Percentiles rank a stretch among this genome's conserved stretches.
Conservation (phyloP, 345 rosid species). For the Citrus trifoliata region DNA sequence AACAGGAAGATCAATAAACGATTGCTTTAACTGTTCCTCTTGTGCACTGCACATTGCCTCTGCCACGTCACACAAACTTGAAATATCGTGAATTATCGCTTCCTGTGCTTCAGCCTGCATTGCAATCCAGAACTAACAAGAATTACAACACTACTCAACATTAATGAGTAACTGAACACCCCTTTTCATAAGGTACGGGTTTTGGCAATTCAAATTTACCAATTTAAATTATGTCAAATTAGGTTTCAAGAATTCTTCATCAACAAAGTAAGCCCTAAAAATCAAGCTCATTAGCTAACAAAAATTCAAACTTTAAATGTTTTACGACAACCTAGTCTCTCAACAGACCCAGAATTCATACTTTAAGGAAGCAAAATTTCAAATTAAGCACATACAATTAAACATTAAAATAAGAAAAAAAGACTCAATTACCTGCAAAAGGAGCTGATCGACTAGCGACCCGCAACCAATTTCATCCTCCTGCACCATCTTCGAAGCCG, state of each 20-base stretch:
- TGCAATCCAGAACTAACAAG: slow-evolving; percentile 20
- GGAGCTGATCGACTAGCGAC: slow-evolving; percentile 50
- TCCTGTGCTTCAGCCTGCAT: slow-evolving; percentile 77
- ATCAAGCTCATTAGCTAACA: background rate
- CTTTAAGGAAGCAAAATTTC: background rate
- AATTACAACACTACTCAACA: background rate
- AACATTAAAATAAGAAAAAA: background rate
- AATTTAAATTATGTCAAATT: background rate
- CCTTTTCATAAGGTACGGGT: background rate
- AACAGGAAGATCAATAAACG: slow-evolving; percentile 51
- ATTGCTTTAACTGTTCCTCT: slow-evolving; percentile 40
- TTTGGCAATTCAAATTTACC: background rate
- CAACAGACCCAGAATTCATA: background rate
- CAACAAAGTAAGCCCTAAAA: slow-evolving; percentile 4
- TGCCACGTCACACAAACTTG: slow-evolving; percentile 59
- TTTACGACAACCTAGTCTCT: background rate
- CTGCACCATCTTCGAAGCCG: slow-evolving; percentile 4
- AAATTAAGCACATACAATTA: background rate
- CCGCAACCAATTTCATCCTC: slow-evolving; percentile 16
- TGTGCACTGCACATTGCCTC: slow-evolving; percentile 55
- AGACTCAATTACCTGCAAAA: slow-evolving; percentile 50
- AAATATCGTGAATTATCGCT: slow-evolving; percentile 42
- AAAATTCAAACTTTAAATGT: background rate
- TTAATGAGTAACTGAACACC: background rate
- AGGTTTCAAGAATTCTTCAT: background rate